phyloP scores from a whole-genome alignment of 1,284 basidiomycete species.

The Ceratorhiza oryzae-sativae region DNA sequence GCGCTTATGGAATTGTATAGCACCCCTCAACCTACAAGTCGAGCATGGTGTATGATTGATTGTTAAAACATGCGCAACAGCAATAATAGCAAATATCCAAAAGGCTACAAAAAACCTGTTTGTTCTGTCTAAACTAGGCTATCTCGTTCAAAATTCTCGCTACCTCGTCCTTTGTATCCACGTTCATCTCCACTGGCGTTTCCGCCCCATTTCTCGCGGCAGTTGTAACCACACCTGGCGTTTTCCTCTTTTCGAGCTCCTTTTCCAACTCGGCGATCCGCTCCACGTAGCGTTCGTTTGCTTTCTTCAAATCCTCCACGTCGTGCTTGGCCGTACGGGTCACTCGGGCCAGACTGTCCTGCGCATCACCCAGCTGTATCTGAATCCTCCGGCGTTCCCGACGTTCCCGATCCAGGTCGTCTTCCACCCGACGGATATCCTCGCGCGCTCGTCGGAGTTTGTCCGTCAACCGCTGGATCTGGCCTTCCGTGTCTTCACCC shows the following conservation, averaged over 20 bases:
- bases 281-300: slow-evolving; percentile 31
- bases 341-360: slow-evolving; percentile 19
- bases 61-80: not conserved
- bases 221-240: not conserved
- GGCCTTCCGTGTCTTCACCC: slow-evolving; percentile 12
- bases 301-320: slow-evolving; percentile 28
- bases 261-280: slow-evolving; percentile 32
- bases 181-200: not conserved
- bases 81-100: not conserved
- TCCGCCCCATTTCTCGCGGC: not conserved
- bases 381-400: slow-evolving; percentile 31
- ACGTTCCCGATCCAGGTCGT: slow-evolving; percentile 32
- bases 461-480: slow-evolving; percentile 30
- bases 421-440: slow-evolving; percentile 34
- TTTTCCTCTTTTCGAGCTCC: slow-evolving; percentile 17
- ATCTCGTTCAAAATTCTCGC: not conserved
- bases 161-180: slow-evolving; percentile 21
- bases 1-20: slow-evolving; percentile 28
- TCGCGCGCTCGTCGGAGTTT: slow-evolving; percentile 28
- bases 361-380: slow-evolving; percentile 20
- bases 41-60: not conserved
- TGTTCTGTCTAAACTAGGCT: not conserved
- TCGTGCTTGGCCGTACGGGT: slow-evolving; percentile 14
- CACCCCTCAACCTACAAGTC: slow-evolving; percentile 1
- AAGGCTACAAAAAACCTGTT: not conserved